Base-by-base conservation (phyloP, 441 rosid species). In the California macrophylla region DNA sequence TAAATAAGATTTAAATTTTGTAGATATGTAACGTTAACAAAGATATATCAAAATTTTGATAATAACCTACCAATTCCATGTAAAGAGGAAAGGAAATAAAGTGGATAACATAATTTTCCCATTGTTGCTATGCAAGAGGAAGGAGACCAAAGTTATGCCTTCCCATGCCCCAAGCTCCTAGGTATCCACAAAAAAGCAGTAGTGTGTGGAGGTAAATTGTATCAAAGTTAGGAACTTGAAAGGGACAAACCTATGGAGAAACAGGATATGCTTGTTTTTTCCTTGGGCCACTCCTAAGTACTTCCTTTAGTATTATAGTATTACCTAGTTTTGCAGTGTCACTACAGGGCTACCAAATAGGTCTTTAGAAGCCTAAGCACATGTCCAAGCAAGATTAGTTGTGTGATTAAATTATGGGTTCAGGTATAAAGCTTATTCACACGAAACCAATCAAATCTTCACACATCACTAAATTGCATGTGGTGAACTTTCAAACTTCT, bases 231-330 rank as follows among this genome's bases (percentile, higher is more conserved):
- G 58, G 21, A 42, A 50, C 58, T n/a, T 50, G 58, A n/a, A 50
- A 50, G 21, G 58, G 58, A 50, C 58, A n/a, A 50, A 50, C 21
- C 58, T 18, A 50, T 50, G 58, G 23, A 50, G 58, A 50, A 50
- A 50, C 21, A 50, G 58, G 58, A 50, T 50, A 50, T 50, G 58
- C 58, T 50, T 50, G 58, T 50, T 50, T 50, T 50, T 50, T 50
- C 58, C 21, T 50, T 50, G 58, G 58, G 58, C 58, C 58, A 50
- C 58, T 50, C 58, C 21, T 23, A n/a, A n/a, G 23, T 50, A 50
- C 58, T 50, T 5, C 23, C 7, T 18, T 50, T 50, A 16, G 8
- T 50, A 50, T 50, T 40, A 40, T 36, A 2, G 3, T 15, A 16
- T 50, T n/a, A 50, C 23, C 58, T n/a, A 50, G 21, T 50, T 50